Evolutionary conservation across 169 alveolate genomes (phyloP).

Genomic region (Plasmodium relictum): DNA sequence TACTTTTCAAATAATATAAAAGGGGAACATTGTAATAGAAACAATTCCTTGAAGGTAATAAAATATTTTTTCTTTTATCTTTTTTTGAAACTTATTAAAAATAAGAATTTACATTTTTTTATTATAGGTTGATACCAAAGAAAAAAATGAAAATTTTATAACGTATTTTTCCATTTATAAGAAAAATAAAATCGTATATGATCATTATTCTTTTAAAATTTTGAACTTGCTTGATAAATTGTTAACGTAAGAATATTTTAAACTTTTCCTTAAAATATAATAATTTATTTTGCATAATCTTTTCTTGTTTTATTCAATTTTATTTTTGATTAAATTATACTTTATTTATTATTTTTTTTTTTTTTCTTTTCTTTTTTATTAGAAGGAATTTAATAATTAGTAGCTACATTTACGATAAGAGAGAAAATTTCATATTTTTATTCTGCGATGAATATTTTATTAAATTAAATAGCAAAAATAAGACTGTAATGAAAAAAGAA

Average conservation of each 20-base stretch:
- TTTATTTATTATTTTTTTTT: neutral
- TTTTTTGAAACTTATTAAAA: too few species aligned
- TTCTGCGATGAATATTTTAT: conserved; percentile 43
- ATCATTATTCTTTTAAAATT: neutral
- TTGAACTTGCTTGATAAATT: neutral
- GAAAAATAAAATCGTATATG: conserved; percentile 12
- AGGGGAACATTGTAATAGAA: neutral
- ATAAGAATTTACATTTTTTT: too few species aligned
- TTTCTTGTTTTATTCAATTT: neutral
- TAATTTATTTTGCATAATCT: neutral
- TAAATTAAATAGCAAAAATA: conserved; percentile 11
- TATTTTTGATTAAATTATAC: neutral
- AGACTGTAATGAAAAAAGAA: conserved; percentile 13
- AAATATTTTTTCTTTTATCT: too few species aligned
- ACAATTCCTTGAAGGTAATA: neutral
- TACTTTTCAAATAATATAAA: neutral
- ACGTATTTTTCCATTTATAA: conserved; percentile 17
- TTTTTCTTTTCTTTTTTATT: neutral
- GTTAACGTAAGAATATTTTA: conserved; percentile 14
- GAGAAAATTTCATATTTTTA: conserved; percentile 11
- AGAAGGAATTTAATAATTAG: conserved; percentile 2
- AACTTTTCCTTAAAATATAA: neutral
- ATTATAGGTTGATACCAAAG: neutral
- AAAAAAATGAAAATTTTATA: conserved; percentile 2
- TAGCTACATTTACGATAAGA: conserved; percentile 30